Evolutionary conservation across 257 asterid genomes (phyloP), one percentile per base, ranked within the genome.

Genomic region (Primulina eburnea): DNA sequence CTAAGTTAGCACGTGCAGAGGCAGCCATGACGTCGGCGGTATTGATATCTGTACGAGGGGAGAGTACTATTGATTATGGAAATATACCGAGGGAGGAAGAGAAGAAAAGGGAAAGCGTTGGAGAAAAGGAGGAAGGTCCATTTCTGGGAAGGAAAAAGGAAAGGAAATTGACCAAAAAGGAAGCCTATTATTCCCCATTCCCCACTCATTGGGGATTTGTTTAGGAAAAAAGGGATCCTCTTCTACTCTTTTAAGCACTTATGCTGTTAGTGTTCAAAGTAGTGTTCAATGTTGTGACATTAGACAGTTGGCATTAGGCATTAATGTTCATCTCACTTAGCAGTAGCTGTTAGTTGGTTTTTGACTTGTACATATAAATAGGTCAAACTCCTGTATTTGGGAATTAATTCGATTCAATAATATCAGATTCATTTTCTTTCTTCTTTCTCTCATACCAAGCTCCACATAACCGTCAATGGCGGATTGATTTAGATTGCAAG

Each of bases 171-270:
- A 34, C 8, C 78, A 90, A 88, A 88, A 67, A 88, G 82, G 84
- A 91, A 89, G 83, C 95, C 95, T 0, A 86, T 89, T 5, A 78
- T 91, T 71, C 97, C n/a, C n/a, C n/a, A n/a, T n/a, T n/a, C n/a
- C n/a, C n/a, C 96, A 26, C 83, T 91, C 0, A 75, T 91, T 14
- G 92, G 86, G 37, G 91, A 86, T 17, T 85, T 89, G 47, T 80
- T 85, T 5, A 84, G 83, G 82, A 91, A 82, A 65, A 24, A 91
- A 84, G 62, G 82, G 75, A 11, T 67, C 85, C 10, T 72, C 97
- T 21, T 65, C 80, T 34, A 38, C 81, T 30, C 67, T 83, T 76
- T 72, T 79, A 30, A 88, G 79, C 73, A 86, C 90, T 80, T 82
- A 72, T 79, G n/a, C n/a, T n/a, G n/a, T n/a, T n/a, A n/a, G n/a